A percentile compares a stretch with the other conserved stretches of the same genome.
phyloP scores from a whole-genome alignment of 2,329 filamentous ascomycete species.

The Cordyceps cateniannulata region DNA sequence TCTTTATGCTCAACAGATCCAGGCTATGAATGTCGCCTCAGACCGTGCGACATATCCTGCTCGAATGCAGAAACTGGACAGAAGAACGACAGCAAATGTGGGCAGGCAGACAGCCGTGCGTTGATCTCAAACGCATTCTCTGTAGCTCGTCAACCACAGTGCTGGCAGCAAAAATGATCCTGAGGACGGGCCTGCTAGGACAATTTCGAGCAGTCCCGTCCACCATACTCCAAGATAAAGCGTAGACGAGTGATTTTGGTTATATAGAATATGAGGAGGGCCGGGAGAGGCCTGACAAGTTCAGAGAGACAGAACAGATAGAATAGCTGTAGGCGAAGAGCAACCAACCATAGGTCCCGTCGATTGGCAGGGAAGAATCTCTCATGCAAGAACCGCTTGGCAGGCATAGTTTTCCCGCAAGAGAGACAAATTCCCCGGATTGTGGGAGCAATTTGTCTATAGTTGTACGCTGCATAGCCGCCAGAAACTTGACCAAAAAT shows the following conservation, averaged over 20 bases:
- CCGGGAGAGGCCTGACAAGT: constrained; percentile 20
- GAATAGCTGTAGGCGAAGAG: constrained; percentile 11
- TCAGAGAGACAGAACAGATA: constrained; percentile 23
- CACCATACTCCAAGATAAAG: constrained; percentile 19
- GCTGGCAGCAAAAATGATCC: constrained; percentile 28
- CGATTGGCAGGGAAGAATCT: background rate
- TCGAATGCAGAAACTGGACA: too few species aligned
- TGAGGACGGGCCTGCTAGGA: constrained; percentile 23
- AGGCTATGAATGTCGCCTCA: too few species aligned
- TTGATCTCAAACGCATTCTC: constrained; percentile 27
- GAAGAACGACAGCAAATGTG: too few species aligned
- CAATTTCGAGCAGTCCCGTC: constrained; percentile 23
- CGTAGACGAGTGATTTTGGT: constrained; percentile 19
- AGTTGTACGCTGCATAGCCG: background rate
- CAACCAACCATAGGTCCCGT: background rate
- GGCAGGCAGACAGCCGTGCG: too few species aligned
- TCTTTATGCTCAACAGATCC: too few species aligned
- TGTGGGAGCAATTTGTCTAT: background rate
- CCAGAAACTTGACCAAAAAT: background rate
- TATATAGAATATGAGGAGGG: constrained; percentile 24
- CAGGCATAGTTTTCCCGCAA: background rate
- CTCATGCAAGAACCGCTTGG: background rate
- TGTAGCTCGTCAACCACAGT: constrained; percentile 24
- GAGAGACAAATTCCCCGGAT: background rate
- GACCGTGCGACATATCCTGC: too few species aligned